A percentile compares a stretch with the other conserved stretches of the same genome.
Evolutionary conservation across 2,329 filamentous ascomycete genomes (phyloP).

Genomic region (Lithohypha guttulata): DNA sequence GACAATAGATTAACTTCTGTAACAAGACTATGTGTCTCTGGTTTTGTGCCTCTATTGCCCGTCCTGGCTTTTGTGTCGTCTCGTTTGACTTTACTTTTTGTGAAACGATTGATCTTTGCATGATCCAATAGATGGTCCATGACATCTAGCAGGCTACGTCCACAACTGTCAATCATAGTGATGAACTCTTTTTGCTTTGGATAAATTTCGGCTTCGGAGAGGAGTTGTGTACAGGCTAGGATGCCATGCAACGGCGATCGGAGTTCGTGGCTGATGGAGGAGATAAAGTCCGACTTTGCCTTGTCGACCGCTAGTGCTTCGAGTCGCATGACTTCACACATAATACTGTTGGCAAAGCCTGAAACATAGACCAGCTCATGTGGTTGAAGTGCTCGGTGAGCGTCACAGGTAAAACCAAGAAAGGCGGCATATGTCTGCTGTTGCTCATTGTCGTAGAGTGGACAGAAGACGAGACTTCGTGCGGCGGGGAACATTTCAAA

Average conservation of each 20-base stretch:
- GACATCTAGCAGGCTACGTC: constrained; percentile 33
- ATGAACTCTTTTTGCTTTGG: constrained; percentile 32
- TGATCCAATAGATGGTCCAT: constrained; percentile 39
- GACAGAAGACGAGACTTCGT: constrained; percentile 5
- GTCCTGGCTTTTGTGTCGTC: neutral
- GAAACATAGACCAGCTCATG: constrained; percentile 29
- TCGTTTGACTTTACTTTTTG: constrained; percentile 7
- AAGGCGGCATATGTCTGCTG: constrained; percentile 7
- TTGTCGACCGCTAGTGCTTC: constrained; percentile 29
- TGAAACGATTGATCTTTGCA: constrained; percentile 42
- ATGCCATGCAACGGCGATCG: constrained; percentile 35
- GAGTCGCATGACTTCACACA: constrained; percentile 26
- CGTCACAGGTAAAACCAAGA: constrained; percentile 5
- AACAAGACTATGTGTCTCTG: constrained; percentile 20
- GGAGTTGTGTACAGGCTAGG: constrained; percentile 32
- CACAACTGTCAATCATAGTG: constrained; percentile 33
- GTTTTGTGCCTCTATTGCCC: constrained; percentile 7
- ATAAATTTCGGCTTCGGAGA: constrained; percentile 29
- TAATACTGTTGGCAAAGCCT: constrained; percentile 28
- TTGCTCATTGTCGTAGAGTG: constrained; percentile 7
- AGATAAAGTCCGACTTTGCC: constrained; percentile 35
- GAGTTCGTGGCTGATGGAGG: constrained; percentile 36
- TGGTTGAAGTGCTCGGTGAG: constrained; percentile 16
- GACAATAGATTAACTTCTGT: constrained; percentile 26
- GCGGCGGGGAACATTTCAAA: constrained; percentile 6